phyloP scores from a whole-genome alignment of 108 stramenopile species.

The Hondaea fermentalgiana region DNA sequence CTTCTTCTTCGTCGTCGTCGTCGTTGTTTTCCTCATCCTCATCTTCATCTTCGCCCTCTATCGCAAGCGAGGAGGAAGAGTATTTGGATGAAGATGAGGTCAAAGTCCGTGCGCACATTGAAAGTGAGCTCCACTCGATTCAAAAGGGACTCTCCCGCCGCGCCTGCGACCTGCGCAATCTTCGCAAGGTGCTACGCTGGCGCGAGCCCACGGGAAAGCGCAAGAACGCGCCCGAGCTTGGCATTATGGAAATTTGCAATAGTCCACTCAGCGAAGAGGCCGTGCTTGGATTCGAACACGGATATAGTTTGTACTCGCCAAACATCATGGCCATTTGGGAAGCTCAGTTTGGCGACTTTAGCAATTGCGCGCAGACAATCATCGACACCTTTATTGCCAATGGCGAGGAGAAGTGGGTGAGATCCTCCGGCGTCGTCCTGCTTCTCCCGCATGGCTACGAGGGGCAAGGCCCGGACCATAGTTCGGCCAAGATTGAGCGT shows the following conservation, averaged over 20 bases:
- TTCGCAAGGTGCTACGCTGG: constrained; percentile 47
- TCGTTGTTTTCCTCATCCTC: too few species aligned
- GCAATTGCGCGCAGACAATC: constrained; percentile 92
- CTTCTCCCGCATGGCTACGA: constrained; percentile 96
- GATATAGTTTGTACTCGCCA: constrained; percentile 86
- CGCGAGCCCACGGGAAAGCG: constrained; percentile 63
- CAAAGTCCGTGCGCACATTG: neutral
- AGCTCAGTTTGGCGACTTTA: constrained; percentile 98
- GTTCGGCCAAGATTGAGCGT: constrained; percentile 85
- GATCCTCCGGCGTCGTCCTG: constrained; percentile 85
- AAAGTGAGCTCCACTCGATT: neutral
- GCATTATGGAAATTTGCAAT: constrained; percentile 56
- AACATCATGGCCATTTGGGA: constrained; percentile 91
- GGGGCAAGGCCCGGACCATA: constrained; percentile 98
- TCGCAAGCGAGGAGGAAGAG: neutral
- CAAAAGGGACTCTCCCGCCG: neutral
- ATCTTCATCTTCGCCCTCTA: too few species aligned
- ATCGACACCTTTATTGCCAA: constrained; percentile 93
- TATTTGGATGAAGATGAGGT: neutral
- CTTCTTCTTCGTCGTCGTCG: too few species aligned
- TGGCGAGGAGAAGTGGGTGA: constrained; percentile 97
- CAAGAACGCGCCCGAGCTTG: constrained; percentile 46
- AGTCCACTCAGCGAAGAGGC: constrained; percentile 90
- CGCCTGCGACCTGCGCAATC: neutral
- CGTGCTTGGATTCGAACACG: constrained; percentile 94